Base-by-base conservation (phyloP, 495 filamentous ascomycete species). In the Aspergillus ostianus region DNA sequence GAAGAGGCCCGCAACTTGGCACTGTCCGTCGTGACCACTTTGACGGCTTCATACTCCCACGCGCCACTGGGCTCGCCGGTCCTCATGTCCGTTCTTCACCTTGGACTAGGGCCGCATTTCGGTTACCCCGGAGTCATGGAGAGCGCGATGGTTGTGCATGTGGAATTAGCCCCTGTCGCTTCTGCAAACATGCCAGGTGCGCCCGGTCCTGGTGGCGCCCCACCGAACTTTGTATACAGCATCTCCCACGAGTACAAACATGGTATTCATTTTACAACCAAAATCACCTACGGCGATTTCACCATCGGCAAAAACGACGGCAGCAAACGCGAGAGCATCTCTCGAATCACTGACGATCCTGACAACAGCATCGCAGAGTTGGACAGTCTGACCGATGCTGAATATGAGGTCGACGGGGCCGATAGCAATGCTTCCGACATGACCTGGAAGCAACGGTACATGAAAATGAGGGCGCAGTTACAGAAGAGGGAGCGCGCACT, bases 401-500 rank as follows among this genome's bases (percentile, higher is more conserved):
- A 79, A 52, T 61, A 66, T 55, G 78, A 71, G 20, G 66, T 73
- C 30, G 67, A 75, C 49, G 60, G 64, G 41, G 19, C 64, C 8
- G 67, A 71, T 1, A 53, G 61, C 21, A 41, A 61, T 18, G 53
- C 60, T 7, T 64, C 73, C 2, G 75, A 78, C 20, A 64, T 59
- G 29, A 77, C 68, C 7, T 80, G 77, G 77, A 79, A 76, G 49
- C 75, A 78, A 52, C 72, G 75, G 3, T 80, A 76, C 53, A 51
- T 78, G 64, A 76, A 72, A 47, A 71, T 83, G 29, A 77, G 80
- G 47, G 66, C 71, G 47, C 82, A 80, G 57, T 74, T 82, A 70
- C 74, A 77, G 55, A 80, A 79, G 63, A 81, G 76, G 27, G 78
- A 84, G 21, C 75, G 78, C 18, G 70, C 80, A 64, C 58, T 82